Base-by-base conservation (phyloP, 352 stramenopile genomes). In the Globisporangium barbulae region DNA sequence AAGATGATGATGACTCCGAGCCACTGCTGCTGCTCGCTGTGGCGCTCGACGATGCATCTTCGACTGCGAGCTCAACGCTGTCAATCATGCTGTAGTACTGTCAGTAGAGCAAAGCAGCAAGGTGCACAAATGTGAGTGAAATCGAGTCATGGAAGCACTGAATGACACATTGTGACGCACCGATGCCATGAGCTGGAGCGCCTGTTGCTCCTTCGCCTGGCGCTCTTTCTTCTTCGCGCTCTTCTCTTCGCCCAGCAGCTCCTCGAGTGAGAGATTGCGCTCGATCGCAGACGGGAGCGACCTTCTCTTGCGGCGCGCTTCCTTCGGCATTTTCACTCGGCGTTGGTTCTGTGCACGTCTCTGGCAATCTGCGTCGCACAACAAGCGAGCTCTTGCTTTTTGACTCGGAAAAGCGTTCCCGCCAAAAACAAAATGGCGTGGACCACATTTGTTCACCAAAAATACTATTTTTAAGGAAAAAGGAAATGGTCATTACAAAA, bases 161-260 rank as follows among this genome's bases (percentile, higher is more conserved):
- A n/a, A 45, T 17, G 8, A 19, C 50, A 57, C 21, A 15, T n/a
- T 9, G 31, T 55, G 49, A 50, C 54, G 37, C 6, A 61, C 55
- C 21, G 55, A 61, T 8, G 35, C 44, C 55, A 61, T 39, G 15
- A 61, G 39, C 55, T 61, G 41, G 0, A 61, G 55, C 22, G 41
- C 37, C 25, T 61, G 39, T 17, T 53, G 28, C 30, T 61, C 55
- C n/a, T 61, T 61, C 25, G 52, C 22, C 35, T 53, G 39, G 55
- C 39, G 55, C 22, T 15, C 37, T 50, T 61, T 53, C 55, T 53
- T 53, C 55, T 61, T 61, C 25, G 55, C 25, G 2, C 22, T 42
- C 55, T 39, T 37, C 17, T 50, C 30, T 9, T 61, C 39, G 17
- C 31, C 39, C 55, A 61, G 55, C 55, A 56, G 17, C 19, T 56